Evolutionary conservation across 495 filamentous ascomycete species (phyloP).

Genomic region (Apodospora peruviana): DNA sequence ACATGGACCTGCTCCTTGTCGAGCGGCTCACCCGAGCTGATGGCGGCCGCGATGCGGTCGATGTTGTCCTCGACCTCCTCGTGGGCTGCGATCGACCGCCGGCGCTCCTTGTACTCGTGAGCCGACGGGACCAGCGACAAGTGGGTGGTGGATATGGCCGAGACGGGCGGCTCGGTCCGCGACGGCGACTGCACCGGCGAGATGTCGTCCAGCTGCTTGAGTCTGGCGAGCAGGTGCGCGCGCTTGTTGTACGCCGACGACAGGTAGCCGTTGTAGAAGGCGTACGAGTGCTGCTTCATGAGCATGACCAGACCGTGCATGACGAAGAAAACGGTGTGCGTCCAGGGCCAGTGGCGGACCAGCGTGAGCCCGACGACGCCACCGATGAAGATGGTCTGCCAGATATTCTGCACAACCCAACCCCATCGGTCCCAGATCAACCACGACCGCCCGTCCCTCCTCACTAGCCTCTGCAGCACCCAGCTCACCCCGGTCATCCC

Average conservation of each 20-base stretch:
- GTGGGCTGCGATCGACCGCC: conserved; percentile 27
- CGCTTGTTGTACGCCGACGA: conserved; percentile 52
- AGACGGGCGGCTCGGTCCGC: conserved; percentile 23
- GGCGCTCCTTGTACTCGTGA: conserved; percentile 35
- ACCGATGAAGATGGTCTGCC: conserved; percentile 58
- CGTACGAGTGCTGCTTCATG: conserved; percentile 77
- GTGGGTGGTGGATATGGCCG: conserved; percentile 31
- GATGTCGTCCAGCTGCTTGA: conserved; percentile 31
- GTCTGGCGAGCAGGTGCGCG: conserved; percentile 20
- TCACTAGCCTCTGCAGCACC: conserved; percentile 52
- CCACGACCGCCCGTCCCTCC: conserved; percentile 40
- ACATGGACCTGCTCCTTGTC: conserved; percentile 53
- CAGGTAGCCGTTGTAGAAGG: conserved; percentile 70
- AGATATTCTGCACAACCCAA: conserved; percentile 64
- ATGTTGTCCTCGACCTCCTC: conserved; percentile 23
- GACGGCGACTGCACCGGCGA: conserved; percentile 31
- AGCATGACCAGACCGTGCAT: conserved; percentile 65
- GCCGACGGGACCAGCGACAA: conserved; percentile 32
- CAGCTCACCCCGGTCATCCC: conserved; percentile 52
- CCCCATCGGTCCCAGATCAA: conserved; percentile 59
- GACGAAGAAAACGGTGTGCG: conserved; percentile 63
- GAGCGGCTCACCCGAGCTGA: conserved; percentile 51
- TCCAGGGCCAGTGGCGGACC: conserved; percentile 70
- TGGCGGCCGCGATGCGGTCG: conserved; percentile 46
- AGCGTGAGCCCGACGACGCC: conserved; percentile 55